These are phyloP conservation scores for Scenedesmus sp. DNA, from an alignment of 163 green algal species.

Conservation along the genomic window DNA sequence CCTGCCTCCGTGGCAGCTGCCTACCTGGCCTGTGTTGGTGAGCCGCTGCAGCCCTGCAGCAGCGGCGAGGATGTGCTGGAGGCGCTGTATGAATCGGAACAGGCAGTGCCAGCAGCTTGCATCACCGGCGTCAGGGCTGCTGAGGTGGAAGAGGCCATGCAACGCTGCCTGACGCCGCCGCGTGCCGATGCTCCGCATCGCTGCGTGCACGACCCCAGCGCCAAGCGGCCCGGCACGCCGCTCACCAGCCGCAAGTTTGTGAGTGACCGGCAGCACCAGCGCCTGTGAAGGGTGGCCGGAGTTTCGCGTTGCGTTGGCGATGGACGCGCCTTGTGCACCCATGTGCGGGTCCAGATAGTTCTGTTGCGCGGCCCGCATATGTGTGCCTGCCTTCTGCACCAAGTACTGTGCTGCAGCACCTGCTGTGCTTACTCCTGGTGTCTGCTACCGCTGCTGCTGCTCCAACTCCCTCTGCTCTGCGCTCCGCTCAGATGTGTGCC, in stretches of 20 bases:
- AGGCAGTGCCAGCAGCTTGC: neutral
- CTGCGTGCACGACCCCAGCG: neutral
- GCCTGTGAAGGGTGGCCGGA: neutral
- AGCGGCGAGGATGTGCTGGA: slow-evolving; percentile 2
- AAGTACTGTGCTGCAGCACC: neutral
- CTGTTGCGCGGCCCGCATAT: neutral
- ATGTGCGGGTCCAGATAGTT: too few relatives aligned
- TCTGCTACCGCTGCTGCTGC: neutral
- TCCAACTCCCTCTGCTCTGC: neutral
- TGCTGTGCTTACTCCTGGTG: neutral
- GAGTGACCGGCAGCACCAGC: neutral
- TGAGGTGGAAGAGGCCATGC: neutral
- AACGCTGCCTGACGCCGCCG: neutral
- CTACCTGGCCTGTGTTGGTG: neutral
- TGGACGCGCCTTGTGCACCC: too few relatives aligned
- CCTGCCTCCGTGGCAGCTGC: neutral
- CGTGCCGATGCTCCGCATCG: neutral
- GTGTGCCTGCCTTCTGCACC: too few relatives aligned
- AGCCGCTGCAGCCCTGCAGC: slow-evolving; percentile 10
- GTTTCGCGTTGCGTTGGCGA: too few relatives aligned
- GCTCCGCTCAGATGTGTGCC: slow-evolving; percentile 34
- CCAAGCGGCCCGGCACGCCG: slow-evolving; percentile 34
- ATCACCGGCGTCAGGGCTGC: neutral
- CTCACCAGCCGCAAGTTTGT: slow-evolving; percentile 35
- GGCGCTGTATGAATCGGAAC: neutral